Conservation (phyloP, 2,329 filamentous ascomycete species). For the Dactylellina parvicollis region DNA sequence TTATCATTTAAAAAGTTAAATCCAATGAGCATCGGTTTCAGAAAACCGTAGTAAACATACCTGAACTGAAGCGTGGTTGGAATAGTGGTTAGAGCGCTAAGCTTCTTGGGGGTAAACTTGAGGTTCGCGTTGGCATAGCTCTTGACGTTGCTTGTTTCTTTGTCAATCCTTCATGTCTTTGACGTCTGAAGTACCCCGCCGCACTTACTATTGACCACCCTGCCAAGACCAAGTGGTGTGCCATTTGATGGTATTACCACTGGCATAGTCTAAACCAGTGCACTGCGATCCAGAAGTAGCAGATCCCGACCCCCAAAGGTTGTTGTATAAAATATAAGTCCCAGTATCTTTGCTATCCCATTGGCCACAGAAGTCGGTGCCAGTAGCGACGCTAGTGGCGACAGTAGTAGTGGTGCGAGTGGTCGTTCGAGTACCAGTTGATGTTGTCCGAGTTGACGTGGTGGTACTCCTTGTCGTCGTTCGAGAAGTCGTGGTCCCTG, state of each 20-base stretch:
- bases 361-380: constrained; percentile 46
- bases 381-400: constrained; percentile 3
- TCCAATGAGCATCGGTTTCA: too few species aligned
- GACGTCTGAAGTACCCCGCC: too few species aligned
- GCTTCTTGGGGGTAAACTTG: constrained; percentile 59
- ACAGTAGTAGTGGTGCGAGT: constrained; percentile 29
- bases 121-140: constrained; percentile 58
- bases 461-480: constrained; percentile 16
- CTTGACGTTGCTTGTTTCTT: constrained; percentile 56
- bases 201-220: constrained; percentile 60
- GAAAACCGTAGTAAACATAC: constrained; percentile 59
- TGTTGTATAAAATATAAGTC: constrained; percentile 47
- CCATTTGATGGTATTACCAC: constrained; percentile 62
- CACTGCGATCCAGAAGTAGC: constrained; percentile 65
- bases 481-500: constrained; percentile 1
- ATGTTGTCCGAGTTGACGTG: constrained; percentile 19
- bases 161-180: too few species aligned
- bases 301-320: constrained; percentile 63
- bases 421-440: constrained; percentile 12
- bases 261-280: constrained; percentile 62
- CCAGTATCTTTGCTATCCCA: constrained; percentile 44
- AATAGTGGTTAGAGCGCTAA: constrained; percentile 61
- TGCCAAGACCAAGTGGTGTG: constrained; percentile 63
- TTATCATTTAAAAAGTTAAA: too few species aligned
- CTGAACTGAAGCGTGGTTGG: constrained; percentile 62